Base-by-base conservation (phyloP, 345 rosid species). In the Excoecaria agallocha region DNA sequence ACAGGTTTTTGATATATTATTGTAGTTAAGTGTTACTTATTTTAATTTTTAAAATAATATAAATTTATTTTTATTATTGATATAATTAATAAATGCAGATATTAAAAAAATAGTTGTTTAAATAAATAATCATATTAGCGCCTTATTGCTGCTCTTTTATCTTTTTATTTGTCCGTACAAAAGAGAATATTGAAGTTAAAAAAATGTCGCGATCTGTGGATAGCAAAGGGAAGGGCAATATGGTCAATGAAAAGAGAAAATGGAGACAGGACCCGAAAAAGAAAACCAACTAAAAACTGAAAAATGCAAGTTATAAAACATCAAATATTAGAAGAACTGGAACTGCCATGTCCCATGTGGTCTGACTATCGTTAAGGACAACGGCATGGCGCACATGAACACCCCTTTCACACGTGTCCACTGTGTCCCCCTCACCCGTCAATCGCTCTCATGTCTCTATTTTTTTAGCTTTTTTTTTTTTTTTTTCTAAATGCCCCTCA, bases 291-390 rank as follows among this genome's bases (percentile, higher is more conserved):
- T 8, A 6, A 58, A 58, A 58, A 22, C 13, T 8, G 62, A 58
- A 58, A 24, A 58, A 24, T 9, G 37, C 30, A 57, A 58, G 56
- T 52, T 52, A 6, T 52, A 17, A n/a, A n/a, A 50, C 54, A 10
- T 54, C 6, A 16, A 54, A 16, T 5, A 58, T 20, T 3, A 22
- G 17, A 66, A 39, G 63, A 81, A 70, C 75, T 60, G 61, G 63
- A 81, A 70, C 75, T 60, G 61, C 30, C 12, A 48, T n/a, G 56
- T 30, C 15, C 63, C 76, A 77, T 19, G 74, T 81, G 84, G 72
- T 19, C 48, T 70, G 70, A 25, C 16, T 8, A 54, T 0, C 1
- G 46, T 58, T 45, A 45, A 62, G 65, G 25, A 20, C 9, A 24
- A 58, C 9, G 62, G 22, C 62, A 58, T 12, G 48, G 4, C 48